Base-by-base conservation (phyloP, 768 basidiomycete genomes). In the Pleurotus platypus region DNA sequence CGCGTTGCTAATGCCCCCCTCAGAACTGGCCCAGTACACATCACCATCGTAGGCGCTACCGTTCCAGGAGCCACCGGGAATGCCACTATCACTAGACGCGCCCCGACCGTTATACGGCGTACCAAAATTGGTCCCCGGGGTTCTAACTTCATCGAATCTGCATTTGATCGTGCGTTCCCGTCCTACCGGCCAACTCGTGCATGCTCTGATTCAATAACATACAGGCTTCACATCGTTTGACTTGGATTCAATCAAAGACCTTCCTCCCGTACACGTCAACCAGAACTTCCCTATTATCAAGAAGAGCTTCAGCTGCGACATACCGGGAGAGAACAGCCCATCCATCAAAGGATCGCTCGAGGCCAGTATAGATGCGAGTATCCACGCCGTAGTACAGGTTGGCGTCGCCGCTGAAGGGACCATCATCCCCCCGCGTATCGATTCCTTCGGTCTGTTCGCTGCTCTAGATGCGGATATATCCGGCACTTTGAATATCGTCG, bases 391-490 rank as follows among this genome's bases (percentile, higher is more conserved):
- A 8, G 61, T 69, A 1, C 35, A 46, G 20, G 49, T 68, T 46
- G 73, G 72, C 16, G 60, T 72, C 3, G 69, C 62, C 4, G 70
- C 66, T 2, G 49, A 60, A 15, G 62, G 62, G 26, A 61, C 57
- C 2, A 58, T 63, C 13, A 48, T 74, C 40, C 77, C 77, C 3
- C 72, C 71, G 9, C 57, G 62, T 1, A 48, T 73, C 16, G 49
- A 48, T 22, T 62, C 68, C 12, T 66, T 72, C 54, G 66, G 62
- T 24, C 53, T 72, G 30, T 64, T 66, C 26, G 64, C 65, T 15
- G 59, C 54, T 55, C 43, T 74, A 4, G 63, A 69, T 24, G 70
- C 70, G 2, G 58, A 59, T 7, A 46, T 75, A 9, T 56, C 65
- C 24, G 74, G 72, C 0, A 66, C 69, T 0, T 57, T 75, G 48